Base-by-base conservation (phyloP, 73 alveolate species). In the Symbiodinium natans region DNA sequence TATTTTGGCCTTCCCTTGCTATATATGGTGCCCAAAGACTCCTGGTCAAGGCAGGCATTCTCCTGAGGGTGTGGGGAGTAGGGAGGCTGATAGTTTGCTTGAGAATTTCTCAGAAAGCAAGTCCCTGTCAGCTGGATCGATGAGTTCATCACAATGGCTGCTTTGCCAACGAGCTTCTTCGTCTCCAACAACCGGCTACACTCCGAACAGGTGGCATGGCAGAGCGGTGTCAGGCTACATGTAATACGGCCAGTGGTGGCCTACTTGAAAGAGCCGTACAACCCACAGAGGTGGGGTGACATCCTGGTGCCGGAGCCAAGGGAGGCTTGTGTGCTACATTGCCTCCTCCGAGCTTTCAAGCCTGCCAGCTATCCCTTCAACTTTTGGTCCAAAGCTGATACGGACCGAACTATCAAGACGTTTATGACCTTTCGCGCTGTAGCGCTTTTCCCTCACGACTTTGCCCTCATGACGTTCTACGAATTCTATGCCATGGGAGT, bases 1-100 rank as follows among this genome's bases (percentile, higher is more conserved):
- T 92, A 92, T 82, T 92, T 92, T 41, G 98, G 98, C n/a, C 56
- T 92, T 8, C 98, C 98, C 38, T 29, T 92, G 82, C 90, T 92
- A 25, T 92, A 92, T 42, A 92, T 92, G 98, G 98, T 92, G 75
- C 98, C 98, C 27, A 46, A 42, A 17, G 42, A 74, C 38, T 23
- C 40, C 5, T 71, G 98, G 59, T 56, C 95, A 11, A 86, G 84
- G 94, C 40, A 21, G 40, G 77, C 15, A 0, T 27, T 63, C 38
- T 21, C 80, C 31, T 19, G 13, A 2, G 34, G 52, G 41, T 77
- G 52, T 7, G 5, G 21, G 54, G 31, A 77, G 2, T 27, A 15
- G 43, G 39, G 27, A 74, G 42, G 34, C 34, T 7, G 8, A 13
- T 59, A 8, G 23, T 6, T 5, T 71, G 41, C 3, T 29, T 71